Base-by-base conservation (phyloP, 1,284 basidiomycete genomes). In the Cutaneotrichosporon dermatis region DNA sequence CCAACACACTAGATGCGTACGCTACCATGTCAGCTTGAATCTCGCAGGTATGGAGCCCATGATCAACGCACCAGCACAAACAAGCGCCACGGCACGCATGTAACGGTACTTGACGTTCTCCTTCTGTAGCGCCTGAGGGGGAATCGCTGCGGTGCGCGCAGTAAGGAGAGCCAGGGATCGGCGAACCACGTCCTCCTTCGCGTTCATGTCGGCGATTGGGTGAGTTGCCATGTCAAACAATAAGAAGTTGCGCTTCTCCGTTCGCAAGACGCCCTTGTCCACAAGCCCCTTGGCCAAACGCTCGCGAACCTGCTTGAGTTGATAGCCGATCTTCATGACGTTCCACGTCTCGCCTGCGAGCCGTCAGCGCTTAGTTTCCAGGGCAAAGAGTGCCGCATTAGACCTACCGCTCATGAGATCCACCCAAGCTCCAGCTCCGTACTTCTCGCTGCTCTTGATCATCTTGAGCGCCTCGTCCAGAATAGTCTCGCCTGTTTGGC, bases 141-240 rank as follows among this genome's bases (percentile, higher is more conserved):
- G 88, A 11, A 96, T 82, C 15, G 89, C 85, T n/a, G 88, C 84
- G 3, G 93, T 94, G 5, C 87, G 86, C 4, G 88, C 83, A 2
- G 91, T 92, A 67, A 96, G 83, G 40, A 96, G 83, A 6, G 86
- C 78, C 42, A 90, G 83, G 42, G 88, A 83, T 45, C 93, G 87
- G 13, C 82, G 80, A 67, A 96, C 82, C 69, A 96, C 85, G 62
- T 83, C 82, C 71, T 93, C 91, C 76, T 97, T 96, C 12, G 87
- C 88, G 60, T 89, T 88, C 34, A 90, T 84, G 77, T 96, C 93
- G 7, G 92, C 90, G 57, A 96, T 88, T 1, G 93, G 93, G 76
- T 96, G 93, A 0, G 93, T 96, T 16, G 93, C 92, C 93, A 96
- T 96, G 80, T 97, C 93, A 77, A 96, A 96, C n/a, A 96, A 82